phyloP scores from a whole-genome alignment of 140 eudicot species.

The Cichorium intybus region DNA sequence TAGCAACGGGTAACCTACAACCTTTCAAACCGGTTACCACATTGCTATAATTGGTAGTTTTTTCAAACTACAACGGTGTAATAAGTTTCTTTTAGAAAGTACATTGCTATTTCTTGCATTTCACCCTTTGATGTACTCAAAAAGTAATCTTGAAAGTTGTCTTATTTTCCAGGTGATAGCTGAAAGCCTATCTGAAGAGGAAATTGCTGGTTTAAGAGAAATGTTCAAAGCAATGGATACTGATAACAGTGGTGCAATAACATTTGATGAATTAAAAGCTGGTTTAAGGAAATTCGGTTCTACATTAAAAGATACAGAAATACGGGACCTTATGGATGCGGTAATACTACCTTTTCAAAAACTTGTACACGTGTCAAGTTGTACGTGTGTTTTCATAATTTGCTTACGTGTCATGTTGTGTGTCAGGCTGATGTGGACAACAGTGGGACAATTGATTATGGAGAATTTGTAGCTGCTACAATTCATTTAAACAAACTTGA shows the following conservation, averaged over 20 bases:
- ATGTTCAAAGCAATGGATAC: slow-evolving; percentile 99
- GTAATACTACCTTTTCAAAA: slow-evolving; percentile 32
- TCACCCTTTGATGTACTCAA: neutral
- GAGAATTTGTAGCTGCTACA: slow-evolving; percentile 94
- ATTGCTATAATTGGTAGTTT: no score
- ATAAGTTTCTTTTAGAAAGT: no score
- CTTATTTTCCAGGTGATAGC: slow-evolving; percentile 73
- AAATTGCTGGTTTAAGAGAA: slow-evolving; percentile 94
- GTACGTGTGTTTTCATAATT: neutral
- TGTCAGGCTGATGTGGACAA: slow-evolving; percentile 95
- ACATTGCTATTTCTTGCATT: no score
- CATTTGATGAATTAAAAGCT: slow-evolving; percentile 95
- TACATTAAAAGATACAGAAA: slow-evolving; percentile 88
- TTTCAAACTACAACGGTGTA: no score
- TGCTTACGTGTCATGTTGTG: slow-evolving; percentile 20
- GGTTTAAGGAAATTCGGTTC: slow-evolving; percentile 96
- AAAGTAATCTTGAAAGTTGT: slow-evolving; percentile 2
- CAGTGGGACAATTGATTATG: slow-evolving; percentile 92
- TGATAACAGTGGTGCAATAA: slow-evolving; percentile 96
- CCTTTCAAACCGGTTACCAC: no score
- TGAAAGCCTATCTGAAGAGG: slow-evolving; percentile 98
- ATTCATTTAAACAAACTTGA: slow-evolving; percentile 90
- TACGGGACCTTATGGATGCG: slow-evolving; percentile 98
- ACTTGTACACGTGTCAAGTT: neutral
- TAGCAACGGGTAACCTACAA: no score